Percentiles rank a stretch among this genome's conserved stretches.
These are phyloP conservation scores for Tylopilus rubrobrunneus DNA, from an alignment of 768 basidiomycete genomes.

Conservation along the genomic window DNA sequence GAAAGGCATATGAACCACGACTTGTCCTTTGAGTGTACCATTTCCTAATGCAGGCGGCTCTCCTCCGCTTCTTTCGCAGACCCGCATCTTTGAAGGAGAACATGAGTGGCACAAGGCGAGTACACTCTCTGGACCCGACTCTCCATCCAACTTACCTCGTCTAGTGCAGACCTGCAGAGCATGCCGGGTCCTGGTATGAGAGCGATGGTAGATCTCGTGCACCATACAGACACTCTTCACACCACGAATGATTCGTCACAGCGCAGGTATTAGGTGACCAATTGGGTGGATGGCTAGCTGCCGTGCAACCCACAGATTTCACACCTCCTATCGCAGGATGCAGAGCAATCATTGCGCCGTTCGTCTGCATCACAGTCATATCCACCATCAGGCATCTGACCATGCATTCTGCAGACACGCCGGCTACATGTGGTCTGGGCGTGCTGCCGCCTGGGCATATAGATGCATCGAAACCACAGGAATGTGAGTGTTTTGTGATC, in stretches of 20 bases:
- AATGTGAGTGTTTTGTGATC: conserved; percentile 55
- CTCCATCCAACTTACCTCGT: not conserved
- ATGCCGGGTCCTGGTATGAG: conserved; percentile 92
- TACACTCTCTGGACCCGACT: not conserved
- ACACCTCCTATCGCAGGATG: conserved; percentile 63
- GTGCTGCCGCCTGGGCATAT: conserved; percentile 95
- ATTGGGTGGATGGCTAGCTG: conserved; percentile 59
- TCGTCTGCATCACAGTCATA: conserved; percentile 30
- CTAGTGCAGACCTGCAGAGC: conserved; percentile 56
- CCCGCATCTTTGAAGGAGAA: conserved; percentile 10
- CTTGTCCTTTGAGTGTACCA: not conserved
- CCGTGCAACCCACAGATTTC: conserved; percentile 53
- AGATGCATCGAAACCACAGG: conserved; percentile 74
- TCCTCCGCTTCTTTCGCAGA: conserved; percentile 16
- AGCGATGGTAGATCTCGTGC: conserved; percentile 46
- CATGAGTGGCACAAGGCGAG: conserved; percentile 30
- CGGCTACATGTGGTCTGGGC: conserved; percentile 92
- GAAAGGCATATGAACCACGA: conserved; percentile 6
- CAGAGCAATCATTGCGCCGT: conserved; percentile 97
- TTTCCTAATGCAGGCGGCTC: conserved; percentile 26
- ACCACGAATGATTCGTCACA: conserved; percentile 29
- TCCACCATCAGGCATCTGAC: conserved; percentile 6
- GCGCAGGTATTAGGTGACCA: conserved; percentile 56
- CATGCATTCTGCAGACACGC: conserved; percentile 64
- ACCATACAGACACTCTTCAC: conserved; percentile 13